A percentile compares a stretch with the other conserved stretches of the same genome.
Evolutionary conservation across 495 filamentous ascomycete species (phyloP).

Genomic region (Chaetomium tenue): DNA sequence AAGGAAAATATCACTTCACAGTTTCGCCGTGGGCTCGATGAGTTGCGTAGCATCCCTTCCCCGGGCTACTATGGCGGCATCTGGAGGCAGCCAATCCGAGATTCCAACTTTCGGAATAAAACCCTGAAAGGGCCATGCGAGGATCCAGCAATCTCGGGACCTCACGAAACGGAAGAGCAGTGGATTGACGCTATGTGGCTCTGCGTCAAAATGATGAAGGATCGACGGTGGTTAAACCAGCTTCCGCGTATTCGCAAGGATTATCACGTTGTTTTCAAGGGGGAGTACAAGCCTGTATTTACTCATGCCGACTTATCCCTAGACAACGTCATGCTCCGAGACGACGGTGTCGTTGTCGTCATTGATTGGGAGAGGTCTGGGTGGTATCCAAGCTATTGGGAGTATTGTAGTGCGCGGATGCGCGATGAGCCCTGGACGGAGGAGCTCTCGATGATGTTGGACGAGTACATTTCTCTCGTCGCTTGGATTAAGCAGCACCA

Average conservation of each 20-base stretch:
- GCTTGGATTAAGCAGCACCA: too few relatives aligned
- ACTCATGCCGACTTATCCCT: neutral
- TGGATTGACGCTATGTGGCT: neutral
- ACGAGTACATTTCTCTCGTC: neutral
- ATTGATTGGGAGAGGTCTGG: neutral
- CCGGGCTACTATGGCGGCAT: neutral
- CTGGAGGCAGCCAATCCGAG: neutral
- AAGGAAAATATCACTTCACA: neutral
- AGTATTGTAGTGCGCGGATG: too few relatives aligned
- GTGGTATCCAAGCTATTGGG: neutral
- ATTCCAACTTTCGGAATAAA: neutral
- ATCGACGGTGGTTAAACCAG: neutral
- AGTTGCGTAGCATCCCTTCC: neutral
- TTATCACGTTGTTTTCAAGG: neutral
- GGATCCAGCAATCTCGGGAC: neutral
- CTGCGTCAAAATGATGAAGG: neutral
- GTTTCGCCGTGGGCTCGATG: neutral
- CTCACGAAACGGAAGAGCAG: neutral
- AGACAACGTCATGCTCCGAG: neutral
- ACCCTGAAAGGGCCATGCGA: neutral
- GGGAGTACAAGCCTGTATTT: neutral
- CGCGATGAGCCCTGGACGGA: neutral
- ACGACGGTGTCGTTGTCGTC: neutral
- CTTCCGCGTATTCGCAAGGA: neutral
- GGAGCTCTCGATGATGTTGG: neutral